These are phyloP conservation scores for Colletotrichum magnum DNA, from an alignment of 2,329 filamentous ascomycete genomes.

Conservation along the genomic window DNA sequence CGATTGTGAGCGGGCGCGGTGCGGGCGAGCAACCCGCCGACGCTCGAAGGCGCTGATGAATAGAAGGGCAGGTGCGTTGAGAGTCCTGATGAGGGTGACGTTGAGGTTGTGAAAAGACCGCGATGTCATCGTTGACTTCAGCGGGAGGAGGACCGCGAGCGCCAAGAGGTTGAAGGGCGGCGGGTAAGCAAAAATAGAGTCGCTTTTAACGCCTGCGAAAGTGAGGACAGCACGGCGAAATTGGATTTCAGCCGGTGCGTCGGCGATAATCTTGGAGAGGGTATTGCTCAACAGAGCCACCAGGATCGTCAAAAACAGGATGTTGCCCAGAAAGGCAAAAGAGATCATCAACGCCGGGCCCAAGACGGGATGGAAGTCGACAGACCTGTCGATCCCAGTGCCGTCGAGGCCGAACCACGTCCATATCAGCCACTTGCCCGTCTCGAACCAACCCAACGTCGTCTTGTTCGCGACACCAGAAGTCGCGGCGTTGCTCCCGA, in stretches of 20 bases:
- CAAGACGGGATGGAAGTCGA: conserved; percentile 75
- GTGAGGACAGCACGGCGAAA: conserved; percentile 80
- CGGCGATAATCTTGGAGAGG: conserved; percentile 77
- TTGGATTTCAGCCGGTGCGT: conserved; percentile 78
- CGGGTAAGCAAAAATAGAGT: conserved; percentile 78
- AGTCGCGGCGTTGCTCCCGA: conserved; percentile 49
- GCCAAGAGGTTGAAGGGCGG: conserved; percentile 80
- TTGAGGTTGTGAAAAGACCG: conserved; percentile 81
- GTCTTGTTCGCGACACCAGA: conserved; percentile 25
- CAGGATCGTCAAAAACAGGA: conserved; percentile 80
- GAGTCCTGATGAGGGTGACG: conserved; percentile 72
- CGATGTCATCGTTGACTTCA: conserved; percentile 74
- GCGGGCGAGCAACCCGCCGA: conserved; percentile 51
- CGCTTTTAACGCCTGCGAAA: conserved; percentile 81
- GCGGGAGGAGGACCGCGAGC: conserved; percentile 74
- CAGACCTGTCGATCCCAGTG: conserved; percentile 64
- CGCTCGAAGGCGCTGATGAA: conserved; percentile 74
- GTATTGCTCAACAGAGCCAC: conserved; percentile 82
- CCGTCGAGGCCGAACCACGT: conserved; percentile 84
- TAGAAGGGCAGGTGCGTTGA: conserved; percentile 76
- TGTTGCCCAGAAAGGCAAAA: conserved; percentile 82
- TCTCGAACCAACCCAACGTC: conserved; percentile 60
- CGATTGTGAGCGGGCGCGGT: conserved; percentile 59
- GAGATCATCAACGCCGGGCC: conserved; percentile 79
- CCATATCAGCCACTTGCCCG: conserved; percentile 84